Evolutionary conservation across 1,139 yeast species (phyloP).

Genomic region (Saccharomyces pastorianus): DNA sequence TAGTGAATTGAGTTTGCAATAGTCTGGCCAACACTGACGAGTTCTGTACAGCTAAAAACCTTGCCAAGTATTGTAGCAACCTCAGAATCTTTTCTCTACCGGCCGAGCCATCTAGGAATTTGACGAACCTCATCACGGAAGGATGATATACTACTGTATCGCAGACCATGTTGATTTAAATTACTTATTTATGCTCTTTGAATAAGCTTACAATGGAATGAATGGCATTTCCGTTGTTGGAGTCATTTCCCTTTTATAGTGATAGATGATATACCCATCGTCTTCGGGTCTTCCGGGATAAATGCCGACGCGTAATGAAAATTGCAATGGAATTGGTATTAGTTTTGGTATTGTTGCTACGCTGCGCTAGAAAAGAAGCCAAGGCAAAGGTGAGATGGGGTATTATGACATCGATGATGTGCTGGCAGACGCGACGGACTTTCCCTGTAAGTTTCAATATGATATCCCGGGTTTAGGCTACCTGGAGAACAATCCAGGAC

Average conservation of each 20-base stretch:
- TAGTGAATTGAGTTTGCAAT: conserved; percentile 46
- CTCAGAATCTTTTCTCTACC: conserved; percentile 58
- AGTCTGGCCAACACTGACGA: conserved; percentile 51
- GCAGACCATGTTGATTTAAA: conserved; percentile 3
- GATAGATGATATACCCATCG: background rate
- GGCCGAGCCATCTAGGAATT: conserved; percentile 58
- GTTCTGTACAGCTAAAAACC: conserved; percentile 58
- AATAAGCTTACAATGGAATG: background rate
- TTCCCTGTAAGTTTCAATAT: conserved; percentile 72
- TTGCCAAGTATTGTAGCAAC: conserved; percentile 69
- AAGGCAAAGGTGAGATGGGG: conserved; percentile 26
- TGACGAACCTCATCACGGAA: conserved; percentile 51
- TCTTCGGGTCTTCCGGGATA: background rate
- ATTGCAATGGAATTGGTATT: background rate
- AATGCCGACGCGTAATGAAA: conserved; percentile 1
- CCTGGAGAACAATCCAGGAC: conserved; percentile 74
- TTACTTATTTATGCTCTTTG: background rate
- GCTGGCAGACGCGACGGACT: conserved; percentile 62
- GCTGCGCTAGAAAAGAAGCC: background rate
- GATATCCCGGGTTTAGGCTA: conserved; percentile 82
- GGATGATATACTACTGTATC: conserved; percentile 44
- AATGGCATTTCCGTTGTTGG: background rate
- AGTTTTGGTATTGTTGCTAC: background rate
- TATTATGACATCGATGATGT: conserved; percentile 87
- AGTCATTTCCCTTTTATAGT: background rate